Percentiles rank a stretch among this genome's conserved stretches.
Conservation (phyloP, 2,329 filamentous ascomycete species). For the Rosellinia necatrix region DNA sequence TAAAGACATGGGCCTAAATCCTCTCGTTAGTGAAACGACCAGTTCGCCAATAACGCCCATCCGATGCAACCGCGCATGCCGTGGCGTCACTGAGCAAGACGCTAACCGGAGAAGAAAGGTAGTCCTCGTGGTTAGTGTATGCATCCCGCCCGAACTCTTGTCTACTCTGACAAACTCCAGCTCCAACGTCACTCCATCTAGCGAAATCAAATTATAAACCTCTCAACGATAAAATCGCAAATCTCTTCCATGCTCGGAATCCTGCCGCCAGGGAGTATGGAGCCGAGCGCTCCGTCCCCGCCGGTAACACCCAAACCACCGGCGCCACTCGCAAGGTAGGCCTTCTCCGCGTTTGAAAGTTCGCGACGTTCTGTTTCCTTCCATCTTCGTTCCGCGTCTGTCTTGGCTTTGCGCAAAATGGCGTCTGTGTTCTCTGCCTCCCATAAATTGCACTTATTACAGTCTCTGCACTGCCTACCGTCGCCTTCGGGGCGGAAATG, state of each 20-base stretch:
- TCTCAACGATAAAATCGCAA: slow-evolving; percentile 39
- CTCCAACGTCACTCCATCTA: not conserved
- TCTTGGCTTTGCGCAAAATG: slow-evolving; percentile 69
- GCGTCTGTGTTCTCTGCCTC: slow-evolving; percentile 75
- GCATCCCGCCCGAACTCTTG: not conserved
- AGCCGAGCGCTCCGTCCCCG: slow-evolving; percentile 22
- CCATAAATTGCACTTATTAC: slow-evolving; percentile 79
- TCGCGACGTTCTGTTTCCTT: slow-evolving; percentile 65
- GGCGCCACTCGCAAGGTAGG: slow-evolving; percentile 60
- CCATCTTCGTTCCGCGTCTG: slow-evolving; percentile 75
- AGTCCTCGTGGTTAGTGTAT: not conserved
- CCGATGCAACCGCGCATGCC: slow-evolving; percentile 17
- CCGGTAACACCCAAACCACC: slow-evolving; percentile 25
- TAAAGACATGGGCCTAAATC: slow-evolving; percentile 1
- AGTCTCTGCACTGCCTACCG: slow-evolving; percentile 72
- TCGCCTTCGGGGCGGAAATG: slow-evolving; percentile 88
- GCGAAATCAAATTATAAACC: slow-evolving; percentile 36
- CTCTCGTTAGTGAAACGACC: not conserved
- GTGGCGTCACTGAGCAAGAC: not conserved
- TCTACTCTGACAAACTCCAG: slow-evolving; percentile 7
- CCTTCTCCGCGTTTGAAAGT: slow-evolving; percentile 58
- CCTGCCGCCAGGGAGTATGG: slow-evolving; percentile 28
- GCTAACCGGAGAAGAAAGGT: not conserved
- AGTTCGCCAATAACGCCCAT: slow-evolving; percentile 19
- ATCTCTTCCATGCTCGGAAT: slow-evolving; percentile 38